A percentile compares a stretch with the other conserved stretches of the same genome.
Evolutionary conservation across 2,329 filamentous ascomycete species (phyloP).

Genomic region (Trichothecium sympodiale): DNA sequence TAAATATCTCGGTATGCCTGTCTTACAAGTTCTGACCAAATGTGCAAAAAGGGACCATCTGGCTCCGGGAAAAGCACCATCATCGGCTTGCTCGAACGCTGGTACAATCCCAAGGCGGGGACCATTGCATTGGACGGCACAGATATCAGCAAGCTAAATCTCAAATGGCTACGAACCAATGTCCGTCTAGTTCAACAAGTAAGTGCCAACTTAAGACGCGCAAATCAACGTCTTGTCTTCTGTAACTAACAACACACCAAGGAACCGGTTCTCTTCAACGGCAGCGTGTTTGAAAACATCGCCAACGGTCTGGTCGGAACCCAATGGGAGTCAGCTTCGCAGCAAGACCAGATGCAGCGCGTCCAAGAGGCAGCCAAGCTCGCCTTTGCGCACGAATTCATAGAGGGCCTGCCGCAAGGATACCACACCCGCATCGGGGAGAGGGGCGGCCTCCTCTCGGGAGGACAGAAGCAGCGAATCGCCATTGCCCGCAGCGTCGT

Average conservation of each 20-base stretch:
- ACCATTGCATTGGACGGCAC: conserved; percentile 24
- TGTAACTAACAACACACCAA: conserved; percentile 11
- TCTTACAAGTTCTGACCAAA: no score
- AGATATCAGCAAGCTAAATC: conserved; percentile 20
- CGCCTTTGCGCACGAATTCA: conserved; percentile 40
- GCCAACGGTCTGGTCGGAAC: conserved; percentile 35
- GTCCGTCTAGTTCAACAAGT: conserved; percentile 28
- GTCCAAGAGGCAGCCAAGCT: conserved; percentile 35
- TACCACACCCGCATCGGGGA: conserved; percentile 49
- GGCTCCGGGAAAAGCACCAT: conserved; percentile 18
- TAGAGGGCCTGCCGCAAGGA: conserved; percentile 32
- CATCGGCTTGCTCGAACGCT: conserved; percentile 25
- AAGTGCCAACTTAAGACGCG: no score
- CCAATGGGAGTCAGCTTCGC: conserved; percentile 21
- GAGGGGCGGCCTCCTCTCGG: conserved; percentile 48
- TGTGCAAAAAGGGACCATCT: conserved; percentile 1
- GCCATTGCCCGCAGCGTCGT: conserved; percentile 31
- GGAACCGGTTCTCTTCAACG: conserved; percentile 33
- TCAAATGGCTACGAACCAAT: conserved; percentile 32
- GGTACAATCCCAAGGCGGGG: conserved; percentile 23
- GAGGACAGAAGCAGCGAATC: conserved; percentile 46
- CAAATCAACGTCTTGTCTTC: background rate
- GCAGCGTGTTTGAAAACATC: conserved; percentile 44
- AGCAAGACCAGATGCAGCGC: conserved; percentile 29
- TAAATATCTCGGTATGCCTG: no score